Percentiles rank a stretch among this genome's conserved stretches.
Evolutionary conservation across 331 rosid genomes (phyloP).

Genomic region (Phaseolus coccineus): DNA sequence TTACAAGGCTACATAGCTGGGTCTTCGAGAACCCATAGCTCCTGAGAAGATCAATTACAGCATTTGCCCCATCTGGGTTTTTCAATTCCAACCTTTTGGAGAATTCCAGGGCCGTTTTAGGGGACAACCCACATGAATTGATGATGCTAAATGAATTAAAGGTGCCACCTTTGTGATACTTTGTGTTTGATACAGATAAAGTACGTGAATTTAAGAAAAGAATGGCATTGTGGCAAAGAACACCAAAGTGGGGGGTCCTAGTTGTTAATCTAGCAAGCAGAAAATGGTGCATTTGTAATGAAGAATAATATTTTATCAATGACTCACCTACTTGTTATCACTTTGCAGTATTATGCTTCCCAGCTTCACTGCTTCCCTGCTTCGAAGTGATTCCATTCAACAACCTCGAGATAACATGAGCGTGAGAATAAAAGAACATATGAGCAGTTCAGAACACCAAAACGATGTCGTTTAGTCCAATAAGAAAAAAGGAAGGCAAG

Average conservation of each 20-base stretch:
- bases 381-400: not conserved
- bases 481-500: no score
- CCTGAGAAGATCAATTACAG: slow-evolving; percentile 31
- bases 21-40: slow-evolving; percentile 36
- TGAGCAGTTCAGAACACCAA: no score
- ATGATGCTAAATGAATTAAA: slow-evolving; percentile 10
- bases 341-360: not conserved
- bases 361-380: not conserved
- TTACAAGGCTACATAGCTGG: slow-evolving; percentile 11
- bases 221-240: slow-evolving; percentile 1
- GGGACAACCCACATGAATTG: slow-evolving; percentile 22
- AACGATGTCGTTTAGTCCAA: no score
- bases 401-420: no score
- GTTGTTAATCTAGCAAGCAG: not conserved
- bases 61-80: not conserved
- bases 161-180: not conserved
- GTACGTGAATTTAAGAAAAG: slow-evolving; percentile 11
- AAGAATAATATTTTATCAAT: no score
- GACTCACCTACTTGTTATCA: slow-evolving; percentile 23
- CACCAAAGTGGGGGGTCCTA: not conserved
- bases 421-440: no score
- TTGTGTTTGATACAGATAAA: slow-evolving; percentile 23
- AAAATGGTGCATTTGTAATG: slow-evolving; percentile 33
- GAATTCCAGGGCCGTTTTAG: not conserved
- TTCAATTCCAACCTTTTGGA: slow-evolving; percentile 2